Evolutionary conservation across 495 filamentous ascomycete genomes (phyloP).

Genomic region (Penicillium goetzii): DNA sequence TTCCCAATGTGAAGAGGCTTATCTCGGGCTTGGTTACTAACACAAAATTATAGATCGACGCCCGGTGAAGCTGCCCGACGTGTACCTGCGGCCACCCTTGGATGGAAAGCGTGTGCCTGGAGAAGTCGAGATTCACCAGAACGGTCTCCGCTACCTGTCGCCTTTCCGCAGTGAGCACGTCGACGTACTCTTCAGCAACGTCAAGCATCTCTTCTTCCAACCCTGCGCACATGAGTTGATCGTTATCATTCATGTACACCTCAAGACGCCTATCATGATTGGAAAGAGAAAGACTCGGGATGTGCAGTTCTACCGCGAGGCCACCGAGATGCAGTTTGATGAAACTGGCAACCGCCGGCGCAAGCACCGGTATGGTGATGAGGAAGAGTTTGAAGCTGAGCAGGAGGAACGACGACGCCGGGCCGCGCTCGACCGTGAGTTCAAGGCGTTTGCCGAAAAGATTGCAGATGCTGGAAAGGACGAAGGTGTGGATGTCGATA

Average conservation of each 20-base stretch:
- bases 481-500: constrained; percentile 84
- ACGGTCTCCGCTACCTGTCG: constrained; percentile 95
- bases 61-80: constrained; percentile 81
- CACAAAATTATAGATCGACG: constrained; percentile 66
- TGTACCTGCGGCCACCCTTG: constrained; percentile 90
- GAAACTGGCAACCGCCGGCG: constrained; percentile 98
- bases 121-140: constrained; percentile 95
- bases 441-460: constrained; percentile 97
- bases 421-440: constrained; percentile 89
- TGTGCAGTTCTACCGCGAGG: constrained; percentile 97
- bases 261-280: constrained; percentile 97
- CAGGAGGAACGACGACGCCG: constrained; percentile 93
- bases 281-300: constrained; percentile 99
- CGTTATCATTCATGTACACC: constrained; percentile 95
- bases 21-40: neutral
- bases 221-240: constrained; percentile 94
- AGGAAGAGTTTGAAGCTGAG: constrained; percentile 98
- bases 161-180: constrained; percentile 82
- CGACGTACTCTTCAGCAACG: constrained; percentile 96
- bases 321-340: constrained; percentile 98
- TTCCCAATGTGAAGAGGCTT: neutral
- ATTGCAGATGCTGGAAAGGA: constrained; percentile 90
- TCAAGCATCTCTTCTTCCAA: constrained; percentile 99
- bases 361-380: constrained; percentile 97
- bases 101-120: constrained; percentile 96